These are phyloP conservation scores for Aspergillus ostianus DNA, from an alignment of 495 filamentous ascomycete genomes.

Conservation along the genomic window DNA sequence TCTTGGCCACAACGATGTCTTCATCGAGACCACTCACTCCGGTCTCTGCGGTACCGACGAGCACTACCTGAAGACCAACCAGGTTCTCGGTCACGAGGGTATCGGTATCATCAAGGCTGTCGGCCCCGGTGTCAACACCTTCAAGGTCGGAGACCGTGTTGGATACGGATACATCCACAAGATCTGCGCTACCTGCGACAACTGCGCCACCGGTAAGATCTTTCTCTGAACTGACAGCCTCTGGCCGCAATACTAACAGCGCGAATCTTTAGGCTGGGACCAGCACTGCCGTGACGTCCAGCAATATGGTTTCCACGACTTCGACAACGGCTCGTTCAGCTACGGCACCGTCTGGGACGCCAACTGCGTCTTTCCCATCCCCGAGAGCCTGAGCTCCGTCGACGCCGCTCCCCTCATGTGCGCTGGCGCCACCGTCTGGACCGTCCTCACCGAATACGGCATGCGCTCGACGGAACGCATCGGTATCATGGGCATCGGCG, in stretches of 20 bases:
- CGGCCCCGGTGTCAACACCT: not conserved
- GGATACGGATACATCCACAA: conserved; percentile 2
- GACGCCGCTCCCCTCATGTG: conserved; percentile 86
- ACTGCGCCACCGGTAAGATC: not conserved
- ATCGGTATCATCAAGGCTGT: not conserved
- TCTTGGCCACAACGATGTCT: not conserved
- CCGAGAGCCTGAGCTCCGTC: conserved; percentile 63
- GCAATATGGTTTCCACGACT: conserved; percentile 8
- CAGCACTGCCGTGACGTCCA: conserved; percentile 7
- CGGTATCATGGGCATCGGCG: conserved; percentile 75
- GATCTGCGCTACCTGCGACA: conserved; percentile 2
- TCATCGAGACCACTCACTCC: not conserved
- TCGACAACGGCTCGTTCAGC: conserved; percentile 14
- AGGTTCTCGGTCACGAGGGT: not conserved
- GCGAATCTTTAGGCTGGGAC: conserved; percentile 2
- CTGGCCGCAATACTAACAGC: not conserved
- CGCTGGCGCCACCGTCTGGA: conserved; percentile 79
- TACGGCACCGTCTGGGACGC: conserved; percentile 14
- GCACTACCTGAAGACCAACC: not conserved
- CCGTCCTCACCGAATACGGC: conserved; percentile 73
- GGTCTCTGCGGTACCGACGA: not conserved
- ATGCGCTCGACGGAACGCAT: conserved; percentile 77
- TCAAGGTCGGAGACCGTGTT: not conserved
- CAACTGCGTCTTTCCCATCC: conserved; percentile 64
- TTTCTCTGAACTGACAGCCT: too few relatives aligned